Evolutionary conservation across 2,329 filamentous ascomycete genomes (phyloP).

Genomic region (Aspergillus brunneoviolaceus): DNA sequence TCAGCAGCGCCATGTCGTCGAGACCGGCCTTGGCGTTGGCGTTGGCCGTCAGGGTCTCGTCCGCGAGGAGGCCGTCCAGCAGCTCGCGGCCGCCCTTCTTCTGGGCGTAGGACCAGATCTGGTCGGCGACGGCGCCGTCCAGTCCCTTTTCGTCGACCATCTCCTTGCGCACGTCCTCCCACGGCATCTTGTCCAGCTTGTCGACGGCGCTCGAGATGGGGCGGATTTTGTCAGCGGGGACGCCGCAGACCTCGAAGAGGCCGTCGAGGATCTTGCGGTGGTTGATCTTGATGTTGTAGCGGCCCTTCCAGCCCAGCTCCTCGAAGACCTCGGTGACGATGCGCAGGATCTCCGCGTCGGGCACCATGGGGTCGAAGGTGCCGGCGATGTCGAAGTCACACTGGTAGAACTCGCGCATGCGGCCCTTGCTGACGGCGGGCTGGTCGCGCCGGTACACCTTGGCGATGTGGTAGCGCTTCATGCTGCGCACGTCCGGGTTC

Average conservation of each 20-base stretch:
- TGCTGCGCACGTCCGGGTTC: slow-evolving; percentile 77
- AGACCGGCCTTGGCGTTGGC: slow-evolving; percentile 75
- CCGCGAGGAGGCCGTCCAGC: slow-evolving; percentile 65
- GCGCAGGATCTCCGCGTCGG: slow-evolving; percentile 83
- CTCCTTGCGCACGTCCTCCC: slow-evolving; percentile 85
- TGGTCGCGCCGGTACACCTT: slow-evolving; percentile 85
- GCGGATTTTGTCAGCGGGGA: slow-evolving; percentile 81
- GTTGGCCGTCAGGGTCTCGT: slow-evolving; percentile 69
- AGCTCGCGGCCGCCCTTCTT: slow-evolving; percentile 74
- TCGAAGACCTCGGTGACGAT: slow-evolving; percentile 86
- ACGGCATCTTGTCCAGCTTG: slow-evolving; percentile 88
- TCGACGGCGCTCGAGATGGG: slow-evolving; percentile 91
- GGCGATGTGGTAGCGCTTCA: slow-evolving; percentile 93
- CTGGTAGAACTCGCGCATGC: slow-evolving; percentile 96
- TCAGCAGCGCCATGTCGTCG: slow-evolving; percentile 75
- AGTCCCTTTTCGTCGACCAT: slow-evolving; percentile 93
- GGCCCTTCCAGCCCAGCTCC: slow-evolving; percentile 69
- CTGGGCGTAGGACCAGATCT: slow-evolving; percentile 81
- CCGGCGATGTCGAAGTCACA: slow-evolving; percentile 97
- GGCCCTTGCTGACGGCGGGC: slow-evolving; percentile 83
- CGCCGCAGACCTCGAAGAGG: slow-evolving; percentile 86
- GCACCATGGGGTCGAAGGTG: slow-evolving; percentile 81
- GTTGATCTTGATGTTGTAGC: slow-evolving; percentile 89
- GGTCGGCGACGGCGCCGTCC: slow-evolving; percentile 72
- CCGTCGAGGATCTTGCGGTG: slow-evolving; percentile 93